Evolutionary conservation across 73 alveolate species (phyloP).

Genomic region (Symbiodinium pilosum): DNA sequence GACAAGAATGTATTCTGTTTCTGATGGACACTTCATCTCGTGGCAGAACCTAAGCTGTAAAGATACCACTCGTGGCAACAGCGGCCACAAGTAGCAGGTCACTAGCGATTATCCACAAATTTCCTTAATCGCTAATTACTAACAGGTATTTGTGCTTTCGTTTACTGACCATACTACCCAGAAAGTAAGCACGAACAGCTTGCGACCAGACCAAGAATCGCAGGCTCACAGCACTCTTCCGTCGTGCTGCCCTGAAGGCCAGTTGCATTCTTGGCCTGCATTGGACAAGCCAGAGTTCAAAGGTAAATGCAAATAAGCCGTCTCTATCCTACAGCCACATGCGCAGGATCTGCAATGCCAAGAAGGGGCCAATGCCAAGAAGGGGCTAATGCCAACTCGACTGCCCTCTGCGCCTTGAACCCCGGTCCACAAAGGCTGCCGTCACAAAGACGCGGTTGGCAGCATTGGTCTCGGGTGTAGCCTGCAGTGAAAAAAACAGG

Average conservation of each 20-base stretch:
- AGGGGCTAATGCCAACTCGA: no score
- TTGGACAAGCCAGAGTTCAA: neutral
- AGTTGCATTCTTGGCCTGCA: constrained; percentile 34
- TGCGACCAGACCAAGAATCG: neutral
- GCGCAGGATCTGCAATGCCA: neutral
- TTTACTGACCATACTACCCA: neutral
- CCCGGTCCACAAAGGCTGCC: constrained; percentile 37
- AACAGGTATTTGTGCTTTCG: neutral
- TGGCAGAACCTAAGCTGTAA: constrained; percentile 51
- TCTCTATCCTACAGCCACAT: neutral
- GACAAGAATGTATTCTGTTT: constrained; percentile 30
- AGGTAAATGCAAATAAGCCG: neutral
- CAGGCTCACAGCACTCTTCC: constrained; percentile 90
- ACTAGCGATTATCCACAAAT: no score
- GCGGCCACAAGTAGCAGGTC: no score
- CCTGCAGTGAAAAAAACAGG: no score
- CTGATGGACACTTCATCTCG: constrained; percentile 33
- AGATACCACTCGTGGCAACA: no score
- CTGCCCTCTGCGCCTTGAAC: neutral
- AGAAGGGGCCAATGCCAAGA: no score
- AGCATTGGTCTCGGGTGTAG: constrained; percentile 40
- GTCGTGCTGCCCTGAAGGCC: constrained; percentile 78
- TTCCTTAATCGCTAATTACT: no score
- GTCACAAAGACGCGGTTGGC: constrained; percentile 33
- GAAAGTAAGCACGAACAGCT: neutral